A percentile compares a stretch with the other conserved stretches of the same genome.
These are phyloP conservation scores for Claviceps sp. DNA, from an alignment of 2,329 filamentous ascomycete genomes.

Conservation along the genomic window DNA sequence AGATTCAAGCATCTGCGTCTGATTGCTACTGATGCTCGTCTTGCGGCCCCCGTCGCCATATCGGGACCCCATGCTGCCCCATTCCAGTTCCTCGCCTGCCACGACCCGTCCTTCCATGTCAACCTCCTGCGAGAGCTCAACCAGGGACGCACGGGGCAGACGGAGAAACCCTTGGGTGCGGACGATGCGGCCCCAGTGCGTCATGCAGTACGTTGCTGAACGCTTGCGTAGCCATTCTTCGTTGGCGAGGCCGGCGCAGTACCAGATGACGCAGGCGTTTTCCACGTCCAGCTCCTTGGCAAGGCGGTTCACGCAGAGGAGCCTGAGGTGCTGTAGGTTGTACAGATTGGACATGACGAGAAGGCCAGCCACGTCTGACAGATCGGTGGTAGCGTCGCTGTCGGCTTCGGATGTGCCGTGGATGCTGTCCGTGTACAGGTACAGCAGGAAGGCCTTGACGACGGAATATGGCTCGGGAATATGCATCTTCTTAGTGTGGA, in stretches of 20 bases:
- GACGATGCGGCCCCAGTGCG: slow-evolving; percentile 89
- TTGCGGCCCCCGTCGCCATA: slow-evolving; percentile 38
- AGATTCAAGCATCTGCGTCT: slow-evolving; percentile 42
- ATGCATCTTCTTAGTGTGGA: slow-evolving; percentile 94
- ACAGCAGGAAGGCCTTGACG: slow-evolving; percentile 89
- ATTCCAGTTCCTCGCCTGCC: slow-evolving; percentile 68
- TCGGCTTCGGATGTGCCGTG: slow-evolving; percentile 35
- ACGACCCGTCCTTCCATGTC: slow-evolving; percentile 87
- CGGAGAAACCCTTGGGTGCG: slow-evolving; percentile 76
- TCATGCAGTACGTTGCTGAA: slow-evolving; percentile 77
- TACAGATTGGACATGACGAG: slow-evolving; percentile 98
- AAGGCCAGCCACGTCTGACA: slow-evolving; percentile 82
- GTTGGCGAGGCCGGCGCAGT: slow-evolving; percentile 76
- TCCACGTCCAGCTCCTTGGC: slow-evolving; percentile 86
- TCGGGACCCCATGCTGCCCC: slow-evolving; percentile 32
- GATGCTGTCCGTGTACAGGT: slow-evolving; percentile 93
- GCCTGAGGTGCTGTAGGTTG: slow-evolving; percentile 83
- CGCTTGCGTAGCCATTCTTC: slow-evolving; percentile 90
- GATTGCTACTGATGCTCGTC: slow-evolving; percentile 45
- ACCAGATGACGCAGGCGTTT: slow-evolving; percentile 92
- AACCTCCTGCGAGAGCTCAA: slow-evolving; percentile 87
- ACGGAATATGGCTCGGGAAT: slow-evolving; percentile 93
- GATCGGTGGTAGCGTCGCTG: slow-evolving; percentile 59
- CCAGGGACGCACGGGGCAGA: slow-evolving; percentile 63
- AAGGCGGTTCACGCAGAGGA: slow-evolving; percentile 82